Evolutionary conservation across 805 yeast genomes (phyloP).

Genomic region (Teunomyces pallodes): DNA sequence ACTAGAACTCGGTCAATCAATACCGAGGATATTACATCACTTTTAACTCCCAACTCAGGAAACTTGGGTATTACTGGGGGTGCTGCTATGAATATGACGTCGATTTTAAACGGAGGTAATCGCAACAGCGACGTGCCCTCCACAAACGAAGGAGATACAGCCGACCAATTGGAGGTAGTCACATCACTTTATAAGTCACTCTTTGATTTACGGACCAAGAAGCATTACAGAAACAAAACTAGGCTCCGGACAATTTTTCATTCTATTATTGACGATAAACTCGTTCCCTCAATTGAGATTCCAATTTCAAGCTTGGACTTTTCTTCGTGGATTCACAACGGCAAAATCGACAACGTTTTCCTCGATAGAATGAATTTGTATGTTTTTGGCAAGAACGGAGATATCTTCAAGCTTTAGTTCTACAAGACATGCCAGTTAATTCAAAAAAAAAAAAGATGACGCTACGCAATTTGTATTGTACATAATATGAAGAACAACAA

Average conservation of each 20-base stretch:
- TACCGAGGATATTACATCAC: slow-evolving; percentile 8
- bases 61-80: slow-evolving; percentile 1
- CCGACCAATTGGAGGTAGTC: slow-evolving; percentile 24
- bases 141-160: background rate
- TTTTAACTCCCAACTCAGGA: background rate
- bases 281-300: slow-evolving; percentile 38
- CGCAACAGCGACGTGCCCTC: slow-evolving; percentile 1
- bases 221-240: slow-evolving; percentile 22
- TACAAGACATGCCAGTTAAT: background rate
- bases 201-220: slow-evolving; percentile 32
- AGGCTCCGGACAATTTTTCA: slow-evolving; percentile 28
- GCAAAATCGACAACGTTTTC: slow-evolving; percentile 34
- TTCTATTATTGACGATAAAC: slow-evolving; percentile 35
- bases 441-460: background rate
- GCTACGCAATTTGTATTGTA: slow-evolving; percentile 1
- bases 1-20: slow-evolving; percentile 11
- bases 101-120: slow-evolving; percentile 12
- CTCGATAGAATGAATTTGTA: slow-evolving; percentile 29
- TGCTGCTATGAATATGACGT: slow-evolving; percentile 23
- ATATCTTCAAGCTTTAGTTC: slow-evolving; percentile 24
- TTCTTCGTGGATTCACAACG: slow-evolving; percentile 30
- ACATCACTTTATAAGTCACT: slow-evolving; percentile 33
- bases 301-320: slow-evolving; percentile 35
- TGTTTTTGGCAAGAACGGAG: slow-evolving; percentile 41
- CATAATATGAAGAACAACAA: background rate